phyloP scores from a whole-genome alignment of 2,329 filamentous ascomycete species.

The Escovopsis sp. region DNA sequence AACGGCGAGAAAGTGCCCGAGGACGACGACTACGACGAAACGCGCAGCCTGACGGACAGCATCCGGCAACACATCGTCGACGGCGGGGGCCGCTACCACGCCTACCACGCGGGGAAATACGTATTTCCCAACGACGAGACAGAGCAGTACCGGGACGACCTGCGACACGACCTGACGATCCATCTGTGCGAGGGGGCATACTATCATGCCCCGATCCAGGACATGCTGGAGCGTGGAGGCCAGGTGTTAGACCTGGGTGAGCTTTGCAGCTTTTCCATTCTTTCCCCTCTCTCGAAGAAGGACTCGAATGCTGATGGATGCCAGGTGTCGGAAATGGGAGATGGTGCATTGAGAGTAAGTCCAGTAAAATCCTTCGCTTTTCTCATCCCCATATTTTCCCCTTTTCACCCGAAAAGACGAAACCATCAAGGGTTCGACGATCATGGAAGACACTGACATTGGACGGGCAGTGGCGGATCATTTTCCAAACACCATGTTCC shows the following conservation, averaged over 20 bases:
- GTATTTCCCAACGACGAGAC: constrained; percentile 28
- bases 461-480: constrained; percentile 33
- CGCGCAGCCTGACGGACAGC: constrained; percentile 25
- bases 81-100: constrained; percentile 24
- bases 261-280: constrained; percentile 3
- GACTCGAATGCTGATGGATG: constrained; percentile 1
- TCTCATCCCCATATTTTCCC: too few species aligned
- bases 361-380: too few species aligned
- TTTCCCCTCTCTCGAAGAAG: background rate
- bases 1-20: constrained; percentile 14
- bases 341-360: constrained; percentile 35
- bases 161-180: constrained; percentile 25
- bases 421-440: too few species aligned
- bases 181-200: constrained; percentile 23
- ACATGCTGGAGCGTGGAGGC: constrained; percentile 21
- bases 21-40: constrained; percentile 16
- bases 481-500: constrained; percentile 27
- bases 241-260: constrained; percentile 32
- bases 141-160: constrained; percentile 26
- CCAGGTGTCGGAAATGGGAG: constrained; percentile 34
- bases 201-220: constrained; percentile 29
- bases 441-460: background rate
- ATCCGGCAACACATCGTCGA: constrained; percentile 28
- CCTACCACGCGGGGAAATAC: constrained; percentile 26
- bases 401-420: too few species aligned